Evolutionary conservation across 176 grass and related monocot species (phyloP).

Genomic region (Sorghum bicolor): Sorghum_bicolor_NCBIv3 NC_012873.2:8333501-8334000

Average conservation of each 20-base stretch:
- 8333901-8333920: not conserved
- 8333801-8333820: not conserved
- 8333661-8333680: constrained; percentile 75
- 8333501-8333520: not conserved
- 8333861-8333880: not conserved
- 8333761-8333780: not conserved
- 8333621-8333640: constrained; percentile 84
- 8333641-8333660: constrained; percentile 78
- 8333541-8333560: constrained; percentile 82
- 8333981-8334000: not conserved
- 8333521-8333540: constrained; percentile 12
- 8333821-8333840: not conserved
- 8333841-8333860: not conserved
- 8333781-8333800: not conserved
- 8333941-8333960: not conserved
- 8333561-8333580: constrained; percentile 81
- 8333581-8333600: constrained; percentile 57
- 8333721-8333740: not conserved
- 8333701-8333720: not conserved
- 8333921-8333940: not conserved
- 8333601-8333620: constrained; percentile 56
- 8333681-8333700: not conserved
- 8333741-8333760: not conserved
- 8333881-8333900: not conserved
- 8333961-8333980: not conserved